Base-by-base conservation (phyloP, 306 rosid genomes). In the Quercus bicolor region DNA sequence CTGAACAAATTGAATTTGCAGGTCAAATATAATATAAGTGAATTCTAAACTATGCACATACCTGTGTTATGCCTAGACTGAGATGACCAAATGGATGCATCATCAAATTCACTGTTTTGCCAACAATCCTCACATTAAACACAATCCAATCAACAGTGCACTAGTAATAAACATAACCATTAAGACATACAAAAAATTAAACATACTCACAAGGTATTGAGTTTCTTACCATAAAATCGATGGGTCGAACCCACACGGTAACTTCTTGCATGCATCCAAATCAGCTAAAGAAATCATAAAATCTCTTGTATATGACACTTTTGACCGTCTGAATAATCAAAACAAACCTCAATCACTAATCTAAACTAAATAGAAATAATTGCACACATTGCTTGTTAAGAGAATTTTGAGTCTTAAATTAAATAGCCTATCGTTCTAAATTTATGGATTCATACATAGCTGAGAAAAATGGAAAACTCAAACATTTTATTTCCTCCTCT, bases 261-360 rank as follows among this genome's bases (percentile, higher is more conserved):
- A 13, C 28, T 34, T 18, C 59, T 72, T 85, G 21, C 79, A n/a
- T 45, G 29, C 14, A 19, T 74, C 70, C n/a, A 18, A 33, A 16
- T 80, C 64, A 7, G 83, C 82, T n/a, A 86, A 51, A 29, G 90
- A 86, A 56, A 90, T 79, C 48, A 90, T 82, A 86, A 84, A 74
- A 0, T 70, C 82, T 72, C 88, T 86, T 7, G 87, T 51, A 57
- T 88, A 88, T 19, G 89, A 80, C 70, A 82, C 40, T 75, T 59
- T 90, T 29, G 82, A 74, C 13, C 34, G 68, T 72, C 94, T 88
- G 84, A 61, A 78, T 43, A 16, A 54, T 56, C 56, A 78, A 73
- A 70, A 65, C 72, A 66, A 53, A 18, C 43, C 70, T 10, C 28
- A 24, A 73, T 78, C 65, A 14, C 70, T 59, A 72, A 72, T 45